phyloP scores from a whole-genome alignment of 2,329 filamentous ascomycete genomes.

The Colletotrichum melonis region DNA sequence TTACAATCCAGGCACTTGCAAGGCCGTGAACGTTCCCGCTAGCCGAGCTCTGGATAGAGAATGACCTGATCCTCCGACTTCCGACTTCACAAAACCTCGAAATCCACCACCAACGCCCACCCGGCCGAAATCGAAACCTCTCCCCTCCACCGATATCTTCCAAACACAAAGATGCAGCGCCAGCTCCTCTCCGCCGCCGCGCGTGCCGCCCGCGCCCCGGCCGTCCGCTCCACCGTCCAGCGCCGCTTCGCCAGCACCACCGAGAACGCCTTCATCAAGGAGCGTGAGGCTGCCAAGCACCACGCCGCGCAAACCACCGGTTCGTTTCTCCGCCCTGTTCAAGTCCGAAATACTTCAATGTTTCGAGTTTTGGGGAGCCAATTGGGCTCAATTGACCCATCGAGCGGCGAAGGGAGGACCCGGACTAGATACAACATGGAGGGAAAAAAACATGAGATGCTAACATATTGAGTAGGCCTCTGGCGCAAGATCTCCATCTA shows the following conservation, averaged over 20 bases:
- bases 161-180: constrained; percentile 69
- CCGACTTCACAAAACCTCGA: constrained; percentile 25
- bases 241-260: constrained; percentile 78
- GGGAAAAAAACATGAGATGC: constrained; percentile 2
- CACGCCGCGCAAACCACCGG: constrained; percentile 88
- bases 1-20: constrained; percentile 22
- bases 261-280: constrained; percentile 94
- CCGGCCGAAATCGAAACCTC: constrained; percentile 24
- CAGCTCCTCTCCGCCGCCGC: constrained; percentile 70
- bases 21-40: constrained; percentile 29
- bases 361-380: neutral
- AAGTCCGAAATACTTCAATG: neutral
- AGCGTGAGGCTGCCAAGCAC: constrained; percentile 89
- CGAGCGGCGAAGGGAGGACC: neutral
- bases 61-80: constrained; percentile 39
- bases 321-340: constrained; percentile 61
- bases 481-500: constrained; percentile 97
- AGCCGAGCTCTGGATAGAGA: constrained; percentile 35
- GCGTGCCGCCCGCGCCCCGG: constrained; percentile 68
- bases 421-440: neutral
- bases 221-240: constrained; percentile 67
- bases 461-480: constrained; percentile 70
- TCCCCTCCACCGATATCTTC: constrained; percentile 26
- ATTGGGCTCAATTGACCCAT: constrained; percentile 19
- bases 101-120: constrained; percentile 7